Evolutionary conservation across 108 stramenopile genomes (phyloP), one percentile per base, ranked within the genome.

Genomic region (Stephanodiscus triporus): DNA sequence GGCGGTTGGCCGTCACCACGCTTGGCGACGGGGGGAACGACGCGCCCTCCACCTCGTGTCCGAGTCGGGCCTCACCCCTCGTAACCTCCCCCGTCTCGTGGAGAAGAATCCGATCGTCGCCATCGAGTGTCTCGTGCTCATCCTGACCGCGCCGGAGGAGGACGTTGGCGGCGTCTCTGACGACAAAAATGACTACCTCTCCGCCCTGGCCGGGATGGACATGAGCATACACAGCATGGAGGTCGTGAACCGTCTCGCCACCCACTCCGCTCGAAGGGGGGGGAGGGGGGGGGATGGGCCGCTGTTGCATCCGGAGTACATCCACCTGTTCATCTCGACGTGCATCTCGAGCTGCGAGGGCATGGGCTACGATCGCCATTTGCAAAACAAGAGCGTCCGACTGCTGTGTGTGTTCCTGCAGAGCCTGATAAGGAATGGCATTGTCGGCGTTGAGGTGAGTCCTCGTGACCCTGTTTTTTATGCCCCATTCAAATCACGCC

Each of bases 171-270:
- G 6, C 26, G 56, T 32, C 68, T 58, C 51, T 23, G 43, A 77
- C 10, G 36, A 66, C 17, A 88, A 87, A 64, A 91, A 90, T 58
- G 94, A 95, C 49, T 97, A 95, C 76, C 84, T 97, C 9, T 90
- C 91, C 30, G 94, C 94, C 2, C 75, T 99, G 68, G 98, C 97
- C 38, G 84, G 90, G n/a, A 98, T 99, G 98, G 97, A 98, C 45
- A 97, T 99, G 97, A 90, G 87, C 29, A 80, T 99, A 29, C 97
- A 99, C 70, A 88, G 88, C 55, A 99, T 99, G 98, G 98, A 99
- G 80, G 93, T 95, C 37, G 94, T 95, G 40, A 95, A 97, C 85
- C 92, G 92, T 10, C 81, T 97, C 36, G 91, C 94, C 8, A 92
- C 88, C 11, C 87, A 81, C 51, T 74, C 73, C 23, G 42, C 57